Evolutionary conservation across 202 grass and related monocot genomes (phyloP).

Genomic region (Hordeum pubiflorum): DNA sequence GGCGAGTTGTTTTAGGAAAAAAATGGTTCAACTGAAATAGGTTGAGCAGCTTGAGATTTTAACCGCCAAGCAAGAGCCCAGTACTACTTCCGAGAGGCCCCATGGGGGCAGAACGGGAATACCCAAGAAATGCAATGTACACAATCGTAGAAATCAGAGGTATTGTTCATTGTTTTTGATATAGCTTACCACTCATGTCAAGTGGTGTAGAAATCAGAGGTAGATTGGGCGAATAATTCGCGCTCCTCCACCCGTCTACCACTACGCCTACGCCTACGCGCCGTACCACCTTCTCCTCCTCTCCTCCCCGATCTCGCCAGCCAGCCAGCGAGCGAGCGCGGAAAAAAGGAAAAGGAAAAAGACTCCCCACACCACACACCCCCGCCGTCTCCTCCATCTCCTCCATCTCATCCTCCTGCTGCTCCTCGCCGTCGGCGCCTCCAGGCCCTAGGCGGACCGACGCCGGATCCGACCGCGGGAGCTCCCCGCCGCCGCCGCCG

Average conservation of each 20-base stretch:
- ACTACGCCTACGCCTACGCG: neutral
- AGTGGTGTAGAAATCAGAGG: neutral
- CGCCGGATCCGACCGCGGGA: constrained; percentile 1
- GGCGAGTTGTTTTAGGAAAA: too few relatives aligned
- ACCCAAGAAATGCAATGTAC: neutral
- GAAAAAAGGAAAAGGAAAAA: constrained; percentile 25
- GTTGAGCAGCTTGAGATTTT: neutral
- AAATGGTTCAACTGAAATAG: neutral
- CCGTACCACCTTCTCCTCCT: constrained; percentile 7
- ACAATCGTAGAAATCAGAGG: neutral
- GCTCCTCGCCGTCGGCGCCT: constrained; percentile 16
- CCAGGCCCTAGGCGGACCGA: constrained; percentile 12
- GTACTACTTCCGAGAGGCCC: too few relatives aligned
- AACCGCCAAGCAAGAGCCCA: neutral
- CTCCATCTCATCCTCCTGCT: neutral
- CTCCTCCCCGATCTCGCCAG: constrained; percentile 30
- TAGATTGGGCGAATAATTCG: constrained; percentile 50
- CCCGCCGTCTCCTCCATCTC: constrained; percentile 23
- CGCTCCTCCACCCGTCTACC: constrained; percentile 50
- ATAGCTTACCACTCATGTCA: too few relatives aligned
- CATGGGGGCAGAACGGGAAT: neutral
- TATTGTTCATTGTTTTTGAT: too few relatives aligned
- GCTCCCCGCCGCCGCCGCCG: neutral
- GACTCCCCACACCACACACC: constrained; percentile 26
- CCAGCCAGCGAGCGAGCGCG: constrained; percentile 14